phyloP scores from a whole-genome alignment of 768 basidiomycete genomes.

The Leccinum disarticulatum region DNA sequence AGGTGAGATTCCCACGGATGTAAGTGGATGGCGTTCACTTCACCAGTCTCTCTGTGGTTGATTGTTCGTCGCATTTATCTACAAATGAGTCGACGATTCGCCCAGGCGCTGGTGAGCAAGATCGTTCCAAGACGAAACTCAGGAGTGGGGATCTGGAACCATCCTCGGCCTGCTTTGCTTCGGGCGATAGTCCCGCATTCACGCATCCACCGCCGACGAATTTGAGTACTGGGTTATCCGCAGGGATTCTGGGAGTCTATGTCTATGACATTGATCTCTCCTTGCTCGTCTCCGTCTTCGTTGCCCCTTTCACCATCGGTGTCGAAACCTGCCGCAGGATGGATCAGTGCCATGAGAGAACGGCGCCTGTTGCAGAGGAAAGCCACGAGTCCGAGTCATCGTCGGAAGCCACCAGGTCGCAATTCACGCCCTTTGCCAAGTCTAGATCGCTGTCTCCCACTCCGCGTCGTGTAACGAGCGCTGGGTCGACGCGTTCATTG shows the following conservation, averaged over 20 bases:
- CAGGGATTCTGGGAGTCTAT: slow-evolving; percentile 30
- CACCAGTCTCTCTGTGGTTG: too few relatives aligned
- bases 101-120: too few relatives aligned
- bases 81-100: background rate
- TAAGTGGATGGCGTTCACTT: too few relatives aligned
- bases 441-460: too few relatives aligned
- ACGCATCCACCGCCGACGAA: slow-evolving; percentile 5
- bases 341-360: slow-evolving; percentile 5
- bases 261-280: slow-evolving; percentile 12
- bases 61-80: background rate
- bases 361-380: background rate
- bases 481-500: too few relatives aligned
- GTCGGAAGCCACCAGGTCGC: too few relatives aligned
- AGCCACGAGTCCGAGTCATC: slow-evolving; percentile 1
- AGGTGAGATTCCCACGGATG: too few relatives aligned
- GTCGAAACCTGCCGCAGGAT: slow-evolving; percentile 1
- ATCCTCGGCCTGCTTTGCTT: background rate
- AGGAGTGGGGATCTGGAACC: background rate
- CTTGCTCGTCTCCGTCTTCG: slow-evolving; percentile 19
- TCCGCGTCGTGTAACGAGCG: too few relatives aligned
- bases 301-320: slow-evolving; percentile 16
- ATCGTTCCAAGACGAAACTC: background rate
- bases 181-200: slow-evolving; percentile 2
- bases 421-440: too few relatives aligned
- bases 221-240: slow-evolving; percentile 16